These are phyloP conservation scores for Pluteus cervinus DNA, from an alignment of 768 basidiomycete genomes.

Conservation along the genomic window DNA sequence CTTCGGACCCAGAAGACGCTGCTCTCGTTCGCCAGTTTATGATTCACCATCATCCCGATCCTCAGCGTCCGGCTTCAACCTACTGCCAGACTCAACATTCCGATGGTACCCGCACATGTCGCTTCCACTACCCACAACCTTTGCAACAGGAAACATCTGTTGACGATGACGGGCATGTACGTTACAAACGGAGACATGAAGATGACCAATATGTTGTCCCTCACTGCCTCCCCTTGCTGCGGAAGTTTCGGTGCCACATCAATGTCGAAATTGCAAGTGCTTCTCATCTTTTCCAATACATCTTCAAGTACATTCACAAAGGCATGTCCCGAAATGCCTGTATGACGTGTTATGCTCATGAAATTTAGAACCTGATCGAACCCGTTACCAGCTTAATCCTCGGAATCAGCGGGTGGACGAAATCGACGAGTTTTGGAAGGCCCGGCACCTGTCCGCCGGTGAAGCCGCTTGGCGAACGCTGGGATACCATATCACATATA, in stretches of 20 bases:
- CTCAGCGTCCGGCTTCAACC: slow-evolving; percentile 9
- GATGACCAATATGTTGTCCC: slow-evolving; percentile 25
- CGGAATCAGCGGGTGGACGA: slow-evolving; percentile 17
- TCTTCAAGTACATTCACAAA: slow-evolving; percentile 35
- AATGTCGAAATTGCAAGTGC: slow-evolving; percentile 26
- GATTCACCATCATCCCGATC: slow-evolving; percentile 24
- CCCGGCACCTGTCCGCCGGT: slow-evolving; percentile 23
- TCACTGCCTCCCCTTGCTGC: slow-evolving; percentile 16
- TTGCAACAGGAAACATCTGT: slow-evolving; percentile 16
- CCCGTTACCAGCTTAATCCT: slow-evolving; percentile 4
- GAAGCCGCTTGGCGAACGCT: slow-evolving; percentile 32
- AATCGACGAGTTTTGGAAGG: slow-evolving; percentile 29
- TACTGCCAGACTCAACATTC: slow-evolving; percentile 18
- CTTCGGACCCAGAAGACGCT: slow-evolving; percentile 16
- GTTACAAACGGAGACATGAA: slow-evolving; percentile 15
- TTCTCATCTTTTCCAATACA: slow-evolving; percentile 28
- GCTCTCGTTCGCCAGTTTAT: slow-evolving; percentile 23
- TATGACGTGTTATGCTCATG: neutral
- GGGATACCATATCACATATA: slow-evolving; percentile 25
- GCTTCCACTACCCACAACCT: slow-evolving; percentile 14
- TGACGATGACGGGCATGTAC: slow-evolving; percentile 19
- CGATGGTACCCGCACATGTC: slow-evolving; percentile 15
- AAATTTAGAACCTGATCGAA: slow-evolving; percentile 8
- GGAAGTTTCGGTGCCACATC: slow-evolving; percentile 27
- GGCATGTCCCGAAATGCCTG: slow-evolving; percentile 11